Conservation (phyloP, 192 early-diverging fungal species). For the Rhizophagus clarus region DNA sequence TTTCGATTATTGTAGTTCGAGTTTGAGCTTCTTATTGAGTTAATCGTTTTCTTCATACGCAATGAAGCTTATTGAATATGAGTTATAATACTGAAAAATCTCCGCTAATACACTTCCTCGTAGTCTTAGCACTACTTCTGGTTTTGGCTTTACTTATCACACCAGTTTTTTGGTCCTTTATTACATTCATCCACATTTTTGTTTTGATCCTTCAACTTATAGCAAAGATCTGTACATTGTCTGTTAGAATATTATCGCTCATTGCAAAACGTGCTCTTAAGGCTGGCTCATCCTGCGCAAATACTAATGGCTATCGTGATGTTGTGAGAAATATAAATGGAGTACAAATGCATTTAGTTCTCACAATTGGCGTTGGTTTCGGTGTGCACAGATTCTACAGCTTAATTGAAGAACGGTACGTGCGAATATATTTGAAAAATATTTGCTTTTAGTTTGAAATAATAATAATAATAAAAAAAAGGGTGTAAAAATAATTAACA, state of each 20-base stretch:
- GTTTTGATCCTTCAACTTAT: background rate
- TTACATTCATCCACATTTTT: background rate
- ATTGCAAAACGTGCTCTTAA: background rate
- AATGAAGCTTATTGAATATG: background rate
- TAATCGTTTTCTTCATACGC: too few species aligned
- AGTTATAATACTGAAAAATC: background rate
- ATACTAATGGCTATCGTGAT: background rate
- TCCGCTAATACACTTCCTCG: background rate
- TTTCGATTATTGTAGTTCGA: too few species aligned
- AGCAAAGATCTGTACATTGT: background rate
- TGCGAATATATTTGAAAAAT: background rate
- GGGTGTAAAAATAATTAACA: too few species aligned
- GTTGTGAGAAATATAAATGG: background rate
- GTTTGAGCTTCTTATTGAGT: too few species aligned
- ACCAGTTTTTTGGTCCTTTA: background rate
- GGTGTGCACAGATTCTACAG: background rate
- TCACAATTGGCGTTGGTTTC: background rate
- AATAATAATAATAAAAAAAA: too few species aligned
- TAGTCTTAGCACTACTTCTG: background rate
- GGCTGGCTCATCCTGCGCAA: background rate
- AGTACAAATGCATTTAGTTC: background rate
- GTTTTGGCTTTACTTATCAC: background rate
- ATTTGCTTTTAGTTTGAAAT: too few species aligned
- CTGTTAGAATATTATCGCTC: background rate
- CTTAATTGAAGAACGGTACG: background rate